phyloP scores from a whole-genome alignment of 2,329 filamentous ascomycete genomes.

The Sclerotinia spermophila region DNA sequence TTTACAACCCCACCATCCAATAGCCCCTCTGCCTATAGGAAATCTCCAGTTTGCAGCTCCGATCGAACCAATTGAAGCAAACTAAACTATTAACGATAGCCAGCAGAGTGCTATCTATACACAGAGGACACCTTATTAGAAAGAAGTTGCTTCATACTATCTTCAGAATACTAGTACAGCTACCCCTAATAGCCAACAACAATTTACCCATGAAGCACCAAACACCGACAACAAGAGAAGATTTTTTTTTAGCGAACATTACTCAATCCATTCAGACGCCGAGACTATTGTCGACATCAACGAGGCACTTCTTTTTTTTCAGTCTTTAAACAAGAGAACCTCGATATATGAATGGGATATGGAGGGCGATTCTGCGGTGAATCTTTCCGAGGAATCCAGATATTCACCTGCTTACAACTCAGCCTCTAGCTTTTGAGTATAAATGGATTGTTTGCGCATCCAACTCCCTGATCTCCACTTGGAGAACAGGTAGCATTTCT shows the following conservation, averaged over 20 bases:
- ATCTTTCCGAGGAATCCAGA: not conserved
- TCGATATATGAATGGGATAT: not conserved
- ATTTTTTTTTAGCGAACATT: not conserved
- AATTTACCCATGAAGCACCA: no score
- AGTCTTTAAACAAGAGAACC: not conserved
- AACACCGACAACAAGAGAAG: no score
- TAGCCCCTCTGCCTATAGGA: constrained; percentile 44
- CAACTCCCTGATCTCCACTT: not conserved
- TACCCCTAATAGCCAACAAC: no score
- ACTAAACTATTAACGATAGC: constrained; percentile 36
- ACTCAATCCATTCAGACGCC: not conserved
- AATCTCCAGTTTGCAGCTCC: constrained; percentile 45
- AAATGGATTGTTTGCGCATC: not conserved
- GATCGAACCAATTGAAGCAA: constrained; percentile 32
- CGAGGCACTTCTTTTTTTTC: not conserved
- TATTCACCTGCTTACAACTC: not conserved
- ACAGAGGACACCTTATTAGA: constrained; percentile 26
- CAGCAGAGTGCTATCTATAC: constrained; percentile 25
- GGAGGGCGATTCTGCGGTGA: not conserved
- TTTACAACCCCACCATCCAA: no score
- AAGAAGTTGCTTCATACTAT: constrained; percentile 1
- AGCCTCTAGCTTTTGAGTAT: not conserved
- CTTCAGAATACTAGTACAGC: not conserved
- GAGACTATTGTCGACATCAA: not conserved
- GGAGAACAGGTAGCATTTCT: not conserved